Evolutionary conservation across 2,329 filamentous ascomycete genomes (phyloP).

Genomic region (Fusarium subtropicale): DNA sequence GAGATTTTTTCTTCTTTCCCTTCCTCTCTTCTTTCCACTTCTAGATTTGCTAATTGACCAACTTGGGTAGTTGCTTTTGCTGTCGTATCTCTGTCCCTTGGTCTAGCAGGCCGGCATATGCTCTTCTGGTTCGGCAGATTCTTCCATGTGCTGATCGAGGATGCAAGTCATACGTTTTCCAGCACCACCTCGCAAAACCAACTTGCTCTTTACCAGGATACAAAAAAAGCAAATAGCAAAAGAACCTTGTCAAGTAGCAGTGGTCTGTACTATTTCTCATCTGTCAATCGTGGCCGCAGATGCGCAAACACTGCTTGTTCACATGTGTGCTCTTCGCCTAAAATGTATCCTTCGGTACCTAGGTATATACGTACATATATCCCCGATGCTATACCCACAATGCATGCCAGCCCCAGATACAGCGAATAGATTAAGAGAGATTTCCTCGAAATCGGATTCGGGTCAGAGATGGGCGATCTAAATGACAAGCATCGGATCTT

Average conservation of each 20-base stretch:
- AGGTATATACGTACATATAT: slow-evolving; percentile 10
- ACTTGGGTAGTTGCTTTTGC: slow-evolving; percentile 5
- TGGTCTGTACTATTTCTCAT: slow-evolving; percentile 17
- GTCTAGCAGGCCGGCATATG: neutral
- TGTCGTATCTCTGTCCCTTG: neutral
- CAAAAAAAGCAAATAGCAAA: slow-evolving; percentile 13
- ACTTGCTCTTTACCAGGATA: slow-evolving; percentile 29
- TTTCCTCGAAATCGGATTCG: neutral
- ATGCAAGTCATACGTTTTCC: slow-evolving; percentile 44
- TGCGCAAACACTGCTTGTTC: slow-evolving; percentile 27
- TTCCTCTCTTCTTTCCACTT: neutral
- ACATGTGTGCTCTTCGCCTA: slow-evolving; percentile 5
- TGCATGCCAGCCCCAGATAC: neutral
- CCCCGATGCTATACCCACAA: neutral
- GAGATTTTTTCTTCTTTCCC: slow-evolving; percentile 11
- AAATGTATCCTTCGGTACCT: neutral
- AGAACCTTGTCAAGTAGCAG: slow-evolving; percentile 6
- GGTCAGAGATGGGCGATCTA: slow-evolving; percentile 10
- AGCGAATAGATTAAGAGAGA: slow-evolving; percentile 9
- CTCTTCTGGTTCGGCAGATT: slow-evolving; percentile 10
- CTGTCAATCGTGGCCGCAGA: slow-evolving; percentile 17
- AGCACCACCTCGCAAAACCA: slow-evolving; percentile 14
- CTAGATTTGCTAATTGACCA: neutral
- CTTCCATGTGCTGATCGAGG: slow-evolving; percentile 28
- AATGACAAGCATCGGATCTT: slow-evolving; percentile 13